phyloP scores from a whole-genome alignment of 768 basidiomycete genomes.

The Tremella mesenterica region DNA sequence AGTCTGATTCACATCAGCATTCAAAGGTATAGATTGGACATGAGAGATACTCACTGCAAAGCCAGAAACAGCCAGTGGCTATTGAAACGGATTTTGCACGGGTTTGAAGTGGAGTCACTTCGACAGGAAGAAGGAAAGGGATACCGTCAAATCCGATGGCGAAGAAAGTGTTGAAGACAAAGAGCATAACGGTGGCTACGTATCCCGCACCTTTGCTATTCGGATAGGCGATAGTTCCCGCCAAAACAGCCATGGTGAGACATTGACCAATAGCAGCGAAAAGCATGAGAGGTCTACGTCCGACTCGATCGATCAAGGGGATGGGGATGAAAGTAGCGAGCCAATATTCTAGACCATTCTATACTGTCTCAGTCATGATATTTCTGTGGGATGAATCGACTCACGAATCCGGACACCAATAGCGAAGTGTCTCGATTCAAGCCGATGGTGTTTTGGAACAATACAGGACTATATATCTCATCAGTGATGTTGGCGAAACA shows the following conservation, averaged over 20 bases:
- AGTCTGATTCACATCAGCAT: not conserved
- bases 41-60: not conserved
- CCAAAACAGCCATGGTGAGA: conserved; percentile 55
- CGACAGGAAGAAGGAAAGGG: not conserved
- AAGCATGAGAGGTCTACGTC: conserved; percentile 23
- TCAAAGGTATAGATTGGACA: not conserved
- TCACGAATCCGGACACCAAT: conserved; percentile 39
- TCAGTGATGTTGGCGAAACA: not conserved
- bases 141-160: conserved; percentile 50
- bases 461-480: conserved; percentile 31
- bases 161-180: conserved; percentile 62
- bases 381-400: not conserved
- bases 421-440: conserved; percentile 32
- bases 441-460: conserved; percentile 20
- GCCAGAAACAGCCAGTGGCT: not conserved
- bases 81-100: not conserved
- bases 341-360: conserved; percentile 31
- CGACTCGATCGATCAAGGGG: conserved; percentile 17
- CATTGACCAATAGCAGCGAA: conserved; percentile 21
- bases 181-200: conserved; percentile 52
- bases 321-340: conserved; percentile 9
- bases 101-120: not conserved
- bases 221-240: conserved; percentile 45
- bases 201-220: conserved; percentile 49
- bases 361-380: not conserved